Base-by-base conservation (phyloP, 371 early-diverging fungal genomes). In the Mucor racemosus region DNA sequence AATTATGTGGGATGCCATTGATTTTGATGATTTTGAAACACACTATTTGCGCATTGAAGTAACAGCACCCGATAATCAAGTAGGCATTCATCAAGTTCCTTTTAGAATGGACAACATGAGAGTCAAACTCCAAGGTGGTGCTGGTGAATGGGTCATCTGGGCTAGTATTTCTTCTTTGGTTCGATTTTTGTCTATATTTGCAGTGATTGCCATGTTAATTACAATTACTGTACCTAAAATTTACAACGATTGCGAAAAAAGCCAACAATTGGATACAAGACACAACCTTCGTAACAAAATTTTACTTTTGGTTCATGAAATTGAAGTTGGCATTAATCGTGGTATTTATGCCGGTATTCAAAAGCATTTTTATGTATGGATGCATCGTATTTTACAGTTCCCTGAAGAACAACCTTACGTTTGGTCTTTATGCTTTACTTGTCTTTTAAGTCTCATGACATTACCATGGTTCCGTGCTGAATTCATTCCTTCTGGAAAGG, bases 81-180 rank as follows among this genome's bases (percentile, higher is more conserved):
- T 65, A 0, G 88, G 81, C 5, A 66, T 55, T 38, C 68, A 75
- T 36, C 72, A 60, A 5, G 71, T 82, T 39, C 66, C 71, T 34
- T 96, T 93, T 68, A 78, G 91, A 41, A 84, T 86, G 33, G 92
- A 94, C 65, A 82, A 84, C 19, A 59, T 76, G 61, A 80, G 90
- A 6, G 75, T 83, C 15, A 77, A 84, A 7, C 86, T 91, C 67
- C 78, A 84, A 21, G 88, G 86, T 4, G 89, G 91, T 13, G 66
- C 84, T n/a, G 94, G 93, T 41, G 94, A 91, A 68, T 91, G 86
- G 81, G 83, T 95, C 42, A 91, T 94, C 65, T 76, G 79, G 65
- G 73, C 86, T 15, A 76, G 81, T 35, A 81, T 90, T 66, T 76
- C 85, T 3, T 33, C 68, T 13, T 36, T 76, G 79, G 60, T 76